Evolutionary conservation across 2,329 filamentous ascomycete genomes (phyloP), one percentile per base, ranked within the genome.

Genomic region (Mariannaea elegans): DNA sequence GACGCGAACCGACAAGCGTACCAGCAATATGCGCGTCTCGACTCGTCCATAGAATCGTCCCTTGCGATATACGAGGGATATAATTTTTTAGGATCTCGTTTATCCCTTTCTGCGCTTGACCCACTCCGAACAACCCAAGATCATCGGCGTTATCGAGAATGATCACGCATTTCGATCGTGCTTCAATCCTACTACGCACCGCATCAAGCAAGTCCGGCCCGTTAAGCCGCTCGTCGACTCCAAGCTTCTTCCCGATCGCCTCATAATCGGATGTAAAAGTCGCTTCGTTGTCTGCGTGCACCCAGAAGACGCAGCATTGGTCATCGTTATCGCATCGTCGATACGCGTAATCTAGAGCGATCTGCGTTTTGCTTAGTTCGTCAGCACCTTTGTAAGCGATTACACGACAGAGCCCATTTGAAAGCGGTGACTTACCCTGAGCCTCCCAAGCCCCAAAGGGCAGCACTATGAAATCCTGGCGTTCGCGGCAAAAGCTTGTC

Each of bases 331-430:
- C 53, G 45, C 64, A 59, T 51, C 66, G 63, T 16, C 65, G 53
- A 39, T 75, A 73, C 3, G 71, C 73, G 59, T 74, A 77, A 18
- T 76, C 67, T 14, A 76, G 57, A 1, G 74, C 74, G 12, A 77
- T 68, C 53, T 77, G 74, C 0, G 75, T 76, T 64, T 78, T 77
- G 0, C 74, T 75, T 23, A 9, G 29, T 44, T 57, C 24, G 59
- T 67, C 54, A 59, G 53, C 41, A 42, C 24, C 24, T 5, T 27
- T 9, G 24, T 27, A 5, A 5, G 24, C 24, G 9, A 27, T 27
- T 27, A 27, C 9, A 9, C 24, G 13, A 5, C 2, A 16, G 18
- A 18, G 36, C 14, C 36, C 36, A 39, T 19, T 8, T 29, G 4
- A 41, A 27, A 32, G 8, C 48, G 34, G 38, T 49, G 38, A 58